Evolutionary conservation across 1,139 yeast species (phyloP).

Genomic region (Suhomyces panamericanus): DNA sequence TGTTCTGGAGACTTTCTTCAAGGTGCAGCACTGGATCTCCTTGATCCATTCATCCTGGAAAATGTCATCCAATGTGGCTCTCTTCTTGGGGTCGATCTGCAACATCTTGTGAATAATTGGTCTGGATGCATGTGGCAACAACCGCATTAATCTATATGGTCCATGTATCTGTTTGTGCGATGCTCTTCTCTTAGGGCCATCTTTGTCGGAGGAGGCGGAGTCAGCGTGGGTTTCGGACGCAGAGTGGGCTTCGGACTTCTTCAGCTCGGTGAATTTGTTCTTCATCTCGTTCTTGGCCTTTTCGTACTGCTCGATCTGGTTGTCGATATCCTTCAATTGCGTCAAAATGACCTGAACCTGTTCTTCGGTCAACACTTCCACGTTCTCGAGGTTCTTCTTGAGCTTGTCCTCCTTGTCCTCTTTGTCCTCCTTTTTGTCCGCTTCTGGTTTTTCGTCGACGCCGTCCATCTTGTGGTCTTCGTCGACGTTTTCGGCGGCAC

Average conservation of each 20-base stretch:
- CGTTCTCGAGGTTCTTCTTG: slow-evolving; percentile 17
- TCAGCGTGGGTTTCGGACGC: slow-evolving; percentile 1
- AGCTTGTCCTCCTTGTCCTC: slow-evolving; percentile 11
- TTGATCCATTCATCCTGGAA: slow-evolving; percentile 70
- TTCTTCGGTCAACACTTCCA: slow-evolving; percentile 36
- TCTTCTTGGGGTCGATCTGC: slow-evolving; percentile 60
- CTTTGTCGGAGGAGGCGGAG: slow-evolving; percentile 9
- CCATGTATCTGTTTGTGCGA: slow-evolving; percentile 59
- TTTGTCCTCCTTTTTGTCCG: slow-evolving; percentile 13
- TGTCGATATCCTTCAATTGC: slow-evolving; percentile 41
- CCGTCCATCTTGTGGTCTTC: slow-evolving; percentile 3
- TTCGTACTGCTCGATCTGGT: slow-evolving; percentile 41
- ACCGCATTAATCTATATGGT: slow-evolving; percentile 83
- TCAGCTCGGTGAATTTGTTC: slow-evolving; percentile 28
- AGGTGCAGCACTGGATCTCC: slow-evolving; percentile 52
- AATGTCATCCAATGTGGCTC: slow-evolving; percentile 72
- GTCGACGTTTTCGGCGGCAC: background rate
- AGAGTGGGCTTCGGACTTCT: slow-evolving; percentile 12
- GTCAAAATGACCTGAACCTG: slow-evolving; percentile 33
- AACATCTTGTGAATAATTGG: slow-evolving; percentile 76
- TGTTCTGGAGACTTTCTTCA: slow-evolving; percentile 28
- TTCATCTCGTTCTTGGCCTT: slow-evolving; percentile 37
- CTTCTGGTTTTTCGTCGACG: slow-evolving; percentile 1
- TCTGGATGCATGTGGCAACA: slow-evolving; percentile 84
- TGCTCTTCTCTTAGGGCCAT: slow-evolving; percentile 26